These are phyloP conservation scores for Trichoderma lentiforme DNA, from an alignment of 2,329 filamentous ascomycete genomes.

Conservation along the genomic window DNA sequence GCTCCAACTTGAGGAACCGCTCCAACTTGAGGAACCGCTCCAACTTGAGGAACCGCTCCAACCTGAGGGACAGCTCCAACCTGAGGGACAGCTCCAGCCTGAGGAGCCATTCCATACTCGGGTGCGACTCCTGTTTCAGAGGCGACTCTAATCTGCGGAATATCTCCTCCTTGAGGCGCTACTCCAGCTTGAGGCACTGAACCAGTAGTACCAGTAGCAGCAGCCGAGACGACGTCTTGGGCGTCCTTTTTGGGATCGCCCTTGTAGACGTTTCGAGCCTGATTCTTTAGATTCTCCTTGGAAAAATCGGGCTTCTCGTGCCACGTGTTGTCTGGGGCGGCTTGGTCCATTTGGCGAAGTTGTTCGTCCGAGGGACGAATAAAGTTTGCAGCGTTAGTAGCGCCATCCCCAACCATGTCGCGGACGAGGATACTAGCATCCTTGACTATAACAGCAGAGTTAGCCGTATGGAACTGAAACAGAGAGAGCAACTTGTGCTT, in stretches of 20 bases:
- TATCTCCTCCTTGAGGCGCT: constrained; percentile 19
- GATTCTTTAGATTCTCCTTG: constrained; percentile 64
- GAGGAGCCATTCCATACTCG: constrained; percentile 36
- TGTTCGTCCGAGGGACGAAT: constrained; percentile 77
- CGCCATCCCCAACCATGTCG: constrained; percentile 89
- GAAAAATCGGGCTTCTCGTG: constrained; percentile 79
- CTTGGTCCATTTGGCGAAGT: constrained; percentile 72
- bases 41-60: constrained; percentile 37
- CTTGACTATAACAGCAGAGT: constrained; percentile 47
- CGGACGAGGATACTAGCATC: constrained; percentile 79
- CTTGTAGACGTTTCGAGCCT: constrained; percentile 61
- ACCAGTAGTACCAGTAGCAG: constrained; percentile 47
- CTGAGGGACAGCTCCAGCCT: constrained; percentile 28
- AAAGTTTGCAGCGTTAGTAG: constrained; percentile 69
- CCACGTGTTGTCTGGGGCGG: constrained; percentile 91
- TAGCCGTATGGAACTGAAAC: neutral
- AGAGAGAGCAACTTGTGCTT: neutral
- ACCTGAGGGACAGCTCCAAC: neutral
- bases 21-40: constrained; percentile 21
- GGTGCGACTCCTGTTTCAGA: neutral
- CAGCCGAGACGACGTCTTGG: constrained; percentile 56
- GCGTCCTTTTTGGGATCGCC: constrained; percentile 56
- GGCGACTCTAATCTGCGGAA: neutral
- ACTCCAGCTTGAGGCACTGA: neutral
- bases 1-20: too few relatives aligned